Evolutionary conservation across 2,329 filamentous ascomycete genomes (phyloP), one percentile per base, ranked within the genome.

Genomic region (Diaporthe caulivora): DNA sequence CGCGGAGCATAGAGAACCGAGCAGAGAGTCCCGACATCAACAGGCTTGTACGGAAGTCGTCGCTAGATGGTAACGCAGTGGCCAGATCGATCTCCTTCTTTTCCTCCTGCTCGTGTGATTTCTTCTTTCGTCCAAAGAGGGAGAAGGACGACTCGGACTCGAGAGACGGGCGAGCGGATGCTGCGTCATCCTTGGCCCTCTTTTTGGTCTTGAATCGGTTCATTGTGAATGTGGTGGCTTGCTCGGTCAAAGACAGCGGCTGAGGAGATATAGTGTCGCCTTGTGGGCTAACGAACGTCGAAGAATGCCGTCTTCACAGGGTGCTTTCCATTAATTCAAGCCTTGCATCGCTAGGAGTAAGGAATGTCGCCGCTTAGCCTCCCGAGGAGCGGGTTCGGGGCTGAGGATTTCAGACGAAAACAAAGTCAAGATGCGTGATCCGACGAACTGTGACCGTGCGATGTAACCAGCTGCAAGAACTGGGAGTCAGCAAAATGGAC

Each of bases 11-110:
- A 78, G 96, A 98, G 82, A 99, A 99, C 9, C 97, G 92, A 17
- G 95, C 95, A 0, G 96, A 98, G 6, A 99, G 88, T 54, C 95
- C 96, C 0, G 95, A 95, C 96, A 99, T 97, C 75, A 99, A 87
- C 73, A 99, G 86, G 86, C 97, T 98, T 4, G 97, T 99, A 72
- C 97, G 91, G 83, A 99, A 98, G 80, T 98, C 93, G 82, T 98
- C 95, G 60, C 86, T 92, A 0, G 95, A 88, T 1, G 97, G 97
- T 2, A 99, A 86, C 0, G 91, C 95, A 17, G 86, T 86, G 3
- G 91, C 82, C 17, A 98, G 86, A 79, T 98, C 93, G 60, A 98
- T 83, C 75, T 94, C 89, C 73, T 85, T 87, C 80, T 92, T 93
- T 58, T 86, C 84, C 77, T 91, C 90, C 58, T 87, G 87, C 26